Evolutionary conservation across 1,284 basidiomycete species (phyloP), one percentile per base, ranked within the genome.

Genomic region (Acaromyces ingoldii): DNA sequence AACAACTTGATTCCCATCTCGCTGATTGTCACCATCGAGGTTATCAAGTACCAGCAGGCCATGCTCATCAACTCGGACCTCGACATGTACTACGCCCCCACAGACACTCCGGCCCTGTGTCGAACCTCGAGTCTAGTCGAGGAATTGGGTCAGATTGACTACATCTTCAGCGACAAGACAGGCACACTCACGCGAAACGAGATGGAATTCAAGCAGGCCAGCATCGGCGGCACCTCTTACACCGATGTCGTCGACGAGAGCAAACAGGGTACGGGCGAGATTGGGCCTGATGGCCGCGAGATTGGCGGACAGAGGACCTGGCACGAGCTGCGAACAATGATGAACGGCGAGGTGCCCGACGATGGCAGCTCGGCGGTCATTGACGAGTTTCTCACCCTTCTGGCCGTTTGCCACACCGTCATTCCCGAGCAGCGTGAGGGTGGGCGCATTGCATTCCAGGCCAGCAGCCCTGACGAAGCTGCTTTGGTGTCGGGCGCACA

Each of bases 1-100:
- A 98, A 97, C 81, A 98, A 98, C 78, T 81, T 99, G 66, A 97
- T 98, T 61, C 95, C 95, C 6, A 99, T 99, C 74, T 98, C 93
- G 17, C 85, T 99, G 63, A 95, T 98, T 72, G 93, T 99, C 70
- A 97, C 95, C 1, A 97, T 98, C 87, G 95, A 99, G 78, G 88
- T 98, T 25, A 95, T 98, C 80, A 97, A 97, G 76, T 97, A 87
- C 72, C 91, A 96, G 76, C 95, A 97, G 78, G 92, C 95, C 0
- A 86, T 88, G 45, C 83, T 97, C 50, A 98, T 98, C 81, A 98
- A 97, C 76, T 91, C 85, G 30, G 95, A 98, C 76, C 65, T 78
- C 42, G 76, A 79, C 58, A 77, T 79, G 78, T 99, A 98, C 78
- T 88, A 98, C 74, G 84, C 86, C 2, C 84, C 81, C 54, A 95